Conservation (phyloP, 2,329 filamentous ascomycete genomes). For the Trematosphaeria pertusa region DNA sequence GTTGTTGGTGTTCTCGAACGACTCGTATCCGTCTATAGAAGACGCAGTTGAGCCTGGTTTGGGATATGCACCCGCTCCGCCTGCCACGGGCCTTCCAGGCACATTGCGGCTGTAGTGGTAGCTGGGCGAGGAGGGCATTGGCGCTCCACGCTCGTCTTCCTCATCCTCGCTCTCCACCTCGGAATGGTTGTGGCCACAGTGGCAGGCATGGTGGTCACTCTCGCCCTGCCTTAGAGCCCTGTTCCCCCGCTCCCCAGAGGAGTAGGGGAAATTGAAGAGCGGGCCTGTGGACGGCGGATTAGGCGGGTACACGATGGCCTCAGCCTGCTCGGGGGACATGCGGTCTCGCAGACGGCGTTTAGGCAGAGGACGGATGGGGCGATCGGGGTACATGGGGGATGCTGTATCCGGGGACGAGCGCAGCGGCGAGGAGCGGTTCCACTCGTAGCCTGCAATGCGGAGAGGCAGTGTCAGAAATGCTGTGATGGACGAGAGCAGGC, state of each 20-base stretch:
- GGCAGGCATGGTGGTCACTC: constrained; percentile 58
- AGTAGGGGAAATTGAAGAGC: constrained; percentile 75
- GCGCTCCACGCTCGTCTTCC: constrained; percentile 51
- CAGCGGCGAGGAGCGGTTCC: constrained; percentile 49
- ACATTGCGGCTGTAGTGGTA: constrained; percentile 46
- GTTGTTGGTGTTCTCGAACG: constrained; percentile 97
- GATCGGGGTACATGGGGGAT: constrained; percentile 83
- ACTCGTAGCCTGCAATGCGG: constrained; percentile 49
- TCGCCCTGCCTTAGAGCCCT: constrained; percentile 54
- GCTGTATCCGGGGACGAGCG: constrained; percentile 69
- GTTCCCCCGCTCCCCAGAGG: constrained; percentile 36
- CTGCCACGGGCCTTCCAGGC: constrained; percentile 29
- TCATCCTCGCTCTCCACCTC: constrained; percentile 68
- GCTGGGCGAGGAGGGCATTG: constrained; percentile 50
- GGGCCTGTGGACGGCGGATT: constrained; percentile 73
- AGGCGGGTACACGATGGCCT: constrained; percentile 82
- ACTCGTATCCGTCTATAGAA: constrained; percentile 88
- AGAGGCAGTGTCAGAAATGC: constrained; percentile 45
- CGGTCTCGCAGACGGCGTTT: constrained; percentile 87
- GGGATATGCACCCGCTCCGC: constrained; percentile 41
- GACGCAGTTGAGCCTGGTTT: constrained; percentile 67
- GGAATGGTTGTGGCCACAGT: constrained; percentile 54
- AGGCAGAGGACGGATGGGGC: constrained; percentile 90
- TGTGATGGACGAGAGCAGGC: constrained; percentile 33
- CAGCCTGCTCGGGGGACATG: constrained; percentile 83